Evolutionary conservation across 2,329 filamentous ascomycete species (phyloP), one percentile per base, ranked within the genome.

Genomic region (Huntiella omanensis): DNA sequence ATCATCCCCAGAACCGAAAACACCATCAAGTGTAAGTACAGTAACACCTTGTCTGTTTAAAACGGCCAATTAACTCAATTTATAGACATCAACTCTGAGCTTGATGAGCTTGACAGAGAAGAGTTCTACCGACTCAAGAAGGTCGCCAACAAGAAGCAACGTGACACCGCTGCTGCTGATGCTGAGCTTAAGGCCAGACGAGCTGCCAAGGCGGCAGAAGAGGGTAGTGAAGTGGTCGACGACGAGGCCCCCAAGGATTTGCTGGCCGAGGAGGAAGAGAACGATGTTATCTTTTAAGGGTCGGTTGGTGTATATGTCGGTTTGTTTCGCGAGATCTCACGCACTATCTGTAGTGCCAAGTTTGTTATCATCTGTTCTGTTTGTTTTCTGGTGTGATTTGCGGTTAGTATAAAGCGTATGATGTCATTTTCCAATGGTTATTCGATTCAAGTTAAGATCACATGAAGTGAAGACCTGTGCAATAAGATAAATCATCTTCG

Each of bases 121-220:
- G 91, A 98, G 60, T 98, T 98, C 62, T 98, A 95, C 65, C 73
- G 91, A 53, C 65, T 98, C 59, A 98, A 98, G 67, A 98, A 98
- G 70, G 83, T 88, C 33, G 83, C 83, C 41, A 75, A 74, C 60
- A 88, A 88, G 67, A 88, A 88, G 61, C 80, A 86, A 60, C 70
- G 81, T 55, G 82, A 87, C 55, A 78, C 68, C 32, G 82, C 80
- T 8, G 76, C 70, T 8, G 70, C 74, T 41, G 81, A 87, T 55
- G 80, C 75, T 22, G 79, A 86, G 60, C 75, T 91, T 59, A 81
- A 81, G 57, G 76, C 75, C 22, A 83, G 79, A 60, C 80, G 77
- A 58, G 71, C 75, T 46, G 67, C 64, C 13, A 57, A 33, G 5
- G 45, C 46, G 22, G 61, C 64, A 16, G 60, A 63, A 47, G 60